phyloP scores from a whole-genome alignment of 805 yeast species.

The Tetrapisispora iriomotensis region DNA sequence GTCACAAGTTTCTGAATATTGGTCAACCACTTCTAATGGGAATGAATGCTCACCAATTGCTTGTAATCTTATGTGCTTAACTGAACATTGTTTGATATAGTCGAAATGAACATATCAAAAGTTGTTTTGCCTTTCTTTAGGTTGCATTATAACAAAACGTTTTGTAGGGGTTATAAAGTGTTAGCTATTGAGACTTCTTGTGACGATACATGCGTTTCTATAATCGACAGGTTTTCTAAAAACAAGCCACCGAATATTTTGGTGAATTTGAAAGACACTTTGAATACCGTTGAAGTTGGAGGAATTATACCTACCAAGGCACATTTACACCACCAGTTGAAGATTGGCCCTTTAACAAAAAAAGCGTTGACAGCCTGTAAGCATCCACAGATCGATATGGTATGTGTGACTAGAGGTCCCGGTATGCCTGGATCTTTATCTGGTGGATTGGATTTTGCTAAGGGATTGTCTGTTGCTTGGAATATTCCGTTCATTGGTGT shows the following conservation, averaged over 20 bases:
- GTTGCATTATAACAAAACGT: too few species aligned
- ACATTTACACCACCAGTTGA: slow-evolving; percentile 60
- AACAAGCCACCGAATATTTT: slow-evolving; percentile 25
- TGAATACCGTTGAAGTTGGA: slow-evolving; percentile 57
- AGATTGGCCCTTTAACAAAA: slow-evolving; percentile 43
- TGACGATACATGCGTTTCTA: slow-evolving; percentile 87
- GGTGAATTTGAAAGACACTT: slow-evolving; percentile 53
- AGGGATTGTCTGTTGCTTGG: slow-evolving; percentile 78
- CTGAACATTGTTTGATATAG: too few species aligned
- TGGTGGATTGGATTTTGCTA: slow-evolving; percentile 74
- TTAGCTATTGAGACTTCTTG: slow-evolving; percentile 89
- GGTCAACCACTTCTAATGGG: too few species aligned
- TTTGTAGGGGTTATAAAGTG: slow-evolving; percentile 48
- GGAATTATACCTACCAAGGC: slow-evolving; percentile 88
- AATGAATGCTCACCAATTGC: too few species aligned
- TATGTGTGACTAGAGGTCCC: slow-evolving; percentile 91
- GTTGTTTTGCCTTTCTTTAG: too few species aligned
- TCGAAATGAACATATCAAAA: too few species aligned
- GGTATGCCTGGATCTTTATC: slow-evolving; percentile 89
- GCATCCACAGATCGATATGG: slow-evolving; percentile 38
- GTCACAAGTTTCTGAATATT: too few species aligned
- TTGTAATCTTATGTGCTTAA: too few species aligned
- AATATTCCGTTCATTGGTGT: slow-evolving; percentile 74
- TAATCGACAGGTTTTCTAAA: slow-evolving; percentile 40
- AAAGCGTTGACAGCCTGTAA: slow-evolving; percentile 29